Evolutionary conservation across 2,329 filamentous ascomycete species (phyloP).

Genomic region (Fusarium coicis): DNA sequence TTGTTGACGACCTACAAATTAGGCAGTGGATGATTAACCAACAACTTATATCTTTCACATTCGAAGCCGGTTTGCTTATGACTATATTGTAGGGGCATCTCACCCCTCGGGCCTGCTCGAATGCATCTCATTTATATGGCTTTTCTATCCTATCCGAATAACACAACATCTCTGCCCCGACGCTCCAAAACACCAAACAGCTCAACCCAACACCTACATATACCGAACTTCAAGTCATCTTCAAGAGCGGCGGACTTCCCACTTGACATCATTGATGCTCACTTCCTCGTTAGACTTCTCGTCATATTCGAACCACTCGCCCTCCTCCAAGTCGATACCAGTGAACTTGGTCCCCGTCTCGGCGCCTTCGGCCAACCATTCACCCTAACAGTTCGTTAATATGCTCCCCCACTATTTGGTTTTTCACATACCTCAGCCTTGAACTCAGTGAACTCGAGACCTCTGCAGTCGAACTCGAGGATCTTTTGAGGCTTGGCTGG

Average conservation of each 20-base stretch:
- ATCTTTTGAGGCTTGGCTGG: constrained; percentile 82
- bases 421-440: constrained; percentile 76
- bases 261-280: constrained; percentile 88
- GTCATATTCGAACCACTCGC: constrained; percentile 98
- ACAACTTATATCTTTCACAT: constrained; percentile 3
- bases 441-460: constrained; percentile 91
- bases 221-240: not conserved
- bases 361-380: constrained; percentile 85
- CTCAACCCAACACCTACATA: not conserved
- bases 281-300: constrained; percentile 94
- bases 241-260: constrained; percentile 83
- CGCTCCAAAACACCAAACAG: not conserved
- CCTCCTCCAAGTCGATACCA: constrained; percentile 83
- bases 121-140: not conserved
- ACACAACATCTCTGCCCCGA: not conserved
- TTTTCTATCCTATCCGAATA: not conserved
- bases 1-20: not conserved
- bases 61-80: not conserved
- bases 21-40: not conserved
- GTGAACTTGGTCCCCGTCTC: constrained; percentile 87
- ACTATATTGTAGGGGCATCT: not conserved
- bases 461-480: constrained; percentile 92
- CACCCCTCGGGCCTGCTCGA: not conserved
- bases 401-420: not conserved
- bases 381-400: constrained; percentile 68